Base-by-base conservation (phyloP, 208 protist species). In the Leishmania tarentolae region DNA sequence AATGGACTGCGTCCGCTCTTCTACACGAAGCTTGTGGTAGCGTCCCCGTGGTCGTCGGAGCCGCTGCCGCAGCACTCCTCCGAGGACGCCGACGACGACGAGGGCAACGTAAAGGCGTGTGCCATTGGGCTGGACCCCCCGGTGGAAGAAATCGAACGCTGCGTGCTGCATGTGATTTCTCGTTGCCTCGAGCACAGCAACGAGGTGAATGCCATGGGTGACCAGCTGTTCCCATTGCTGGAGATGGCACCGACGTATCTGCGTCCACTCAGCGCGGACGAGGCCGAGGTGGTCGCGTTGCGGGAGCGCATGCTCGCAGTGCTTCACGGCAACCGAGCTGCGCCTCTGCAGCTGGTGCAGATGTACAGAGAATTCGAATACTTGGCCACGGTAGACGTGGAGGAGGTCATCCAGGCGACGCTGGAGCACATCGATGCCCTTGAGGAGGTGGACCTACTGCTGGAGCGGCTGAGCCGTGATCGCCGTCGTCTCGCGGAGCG, bases 341-440 rank as follows among this genome's bases (percentile, higher is more conserved):
- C 94, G 37, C 96, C 96, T 42, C 85, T 79, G 73, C 95, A 98
- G 84, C 87, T 98, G 37, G 86, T 91, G 53, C 91, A 96, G 68
- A 95, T 98, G 94, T 98, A 98, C 79, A 88, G 90, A 68, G 88
- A 87, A 8, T 98, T 98, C 80, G 96, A 97, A 74, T 98, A 98
- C 86, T 80, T 97, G 17, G 84, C 97, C 11, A 76, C 87, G 24
- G 84, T 80, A 15, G 75, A 97, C 65, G 66, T 90, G 42, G 87
- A 92, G 28, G 87, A 76, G 6, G 74, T 95, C 24, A 90, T 94
- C 28, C 88, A 90, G 53, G 85, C 86, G 70, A 86, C 79, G 31
- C 63, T 86, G n/a, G 31, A 28, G 28, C 76, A 86, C 61, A 72
- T 91, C 17, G 78, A 93, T 40, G 88, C 90, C n/a, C 86, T 97